A percentile compares a stretch with the other conserved stretches of the same genome.
These are phyloP conservation scores for Wallacemonas sp. DNA, from an alignment of 208 protist species.

Conservation along the genomic window DNA sequence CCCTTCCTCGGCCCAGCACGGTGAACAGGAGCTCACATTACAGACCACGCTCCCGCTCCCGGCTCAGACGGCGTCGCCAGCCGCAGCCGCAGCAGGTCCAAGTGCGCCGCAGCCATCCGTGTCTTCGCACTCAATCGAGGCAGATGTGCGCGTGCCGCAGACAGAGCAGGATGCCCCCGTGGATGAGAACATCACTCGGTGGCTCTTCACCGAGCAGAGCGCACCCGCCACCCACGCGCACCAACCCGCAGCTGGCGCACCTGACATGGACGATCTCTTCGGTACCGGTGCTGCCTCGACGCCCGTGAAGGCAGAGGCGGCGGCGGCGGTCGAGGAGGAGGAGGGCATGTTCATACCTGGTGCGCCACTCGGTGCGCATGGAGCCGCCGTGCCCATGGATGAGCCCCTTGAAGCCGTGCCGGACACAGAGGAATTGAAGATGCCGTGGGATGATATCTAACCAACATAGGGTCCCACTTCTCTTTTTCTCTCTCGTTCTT, in stretches of 20 bases:
- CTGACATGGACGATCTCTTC: constrained; percentile 2
- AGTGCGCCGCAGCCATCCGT: constrained; percentile 3
- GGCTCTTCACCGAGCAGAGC: constrained; percentile 14
- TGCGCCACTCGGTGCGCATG: not conserved
- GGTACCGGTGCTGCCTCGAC: not conserved
- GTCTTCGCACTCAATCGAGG: not conserved
- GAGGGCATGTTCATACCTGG: constrained; percentile 1
- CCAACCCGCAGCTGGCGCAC: not conserved
- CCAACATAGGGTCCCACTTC: constrained; percentile 1
- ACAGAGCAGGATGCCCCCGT: no score
- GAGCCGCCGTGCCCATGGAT: not conserved
- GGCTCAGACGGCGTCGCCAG: not conserved
- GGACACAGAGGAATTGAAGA: constrained; percentile 10
- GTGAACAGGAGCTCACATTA: no score
- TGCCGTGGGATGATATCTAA: constrained; percentile 20
- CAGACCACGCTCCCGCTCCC: no score
- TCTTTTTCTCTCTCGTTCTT: not conserved
- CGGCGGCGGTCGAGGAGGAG: not conserved
- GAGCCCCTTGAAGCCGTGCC: constrained; percentile 8
- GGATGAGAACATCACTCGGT: not conserved
- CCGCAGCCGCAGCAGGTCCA: not conserved
- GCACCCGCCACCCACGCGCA: constrained; percentile 6
- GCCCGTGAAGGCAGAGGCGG: not conserved
- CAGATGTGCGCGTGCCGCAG: no score
- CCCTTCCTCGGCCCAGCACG: not conserved